These are phyloP conservation scores for Nothopassalora personata DNA, from an alignment of 2,329 filamentous ascomycete species.

Conservation along the genomic window DNA sequence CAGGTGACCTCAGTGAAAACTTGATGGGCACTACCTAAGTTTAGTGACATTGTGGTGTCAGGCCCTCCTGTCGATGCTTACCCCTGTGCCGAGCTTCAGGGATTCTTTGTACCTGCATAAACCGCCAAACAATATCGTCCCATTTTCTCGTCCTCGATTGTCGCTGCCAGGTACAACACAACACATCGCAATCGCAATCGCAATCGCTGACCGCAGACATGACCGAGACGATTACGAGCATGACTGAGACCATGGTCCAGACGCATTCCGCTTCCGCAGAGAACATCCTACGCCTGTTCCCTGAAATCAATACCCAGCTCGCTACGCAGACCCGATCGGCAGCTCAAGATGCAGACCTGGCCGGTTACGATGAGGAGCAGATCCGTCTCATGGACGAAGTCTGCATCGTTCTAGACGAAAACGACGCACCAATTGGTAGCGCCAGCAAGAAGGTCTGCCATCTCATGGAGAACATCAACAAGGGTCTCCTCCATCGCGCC, in stretches of 20 bases:
- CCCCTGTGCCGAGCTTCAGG: not conserved
- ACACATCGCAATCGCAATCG: too few species aligned
- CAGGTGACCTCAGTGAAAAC: too few species aligned
- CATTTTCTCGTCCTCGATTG: not conserved
- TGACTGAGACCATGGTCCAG: slow-evolving; percentile 26
- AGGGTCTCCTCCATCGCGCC: slow-evolving; percentile 89
- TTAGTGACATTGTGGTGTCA: not conserved
- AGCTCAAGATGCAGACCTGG: slow-evolving; percentile 60
- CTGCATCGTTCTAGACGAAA: slow-evolving; percentile 90
- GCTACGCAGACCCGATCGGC: slow-evolving; percentile 51
- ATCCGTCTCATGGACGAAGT: slow-evolving; percentile 98
- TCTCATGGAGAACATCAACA: slow-evolving; percentile 97
- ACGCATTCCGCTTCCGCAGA: slow-evolving; percentile 61
- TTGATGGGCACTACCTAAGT: too few species aligned
- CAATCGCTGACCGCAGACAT: slow-evolving; percentile 18
- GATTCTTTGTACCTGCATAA: slow-evolving; percentile 1
- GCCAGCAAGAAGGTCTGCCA: slow-evolving; percentile 99
- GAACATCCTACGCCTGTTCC: slow-evolving; percentile 81
- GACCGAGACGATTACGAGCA: slow-evolving; percentile 23
- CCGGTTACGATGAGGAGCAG: slow-evolving; percentile 94
- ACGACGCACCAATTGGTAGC: slow-evolving; percentile 89
- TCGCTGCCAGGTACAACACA: not conserved
- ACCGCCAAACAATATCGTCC: not conserved
- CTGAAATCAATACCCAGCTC: slow-evolving; percentile 64
- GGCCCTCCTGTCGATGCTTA: not conserved